Conservation (phyloP, 371 early-diverging fungal species). For the Mortierella sp. region DNA sequence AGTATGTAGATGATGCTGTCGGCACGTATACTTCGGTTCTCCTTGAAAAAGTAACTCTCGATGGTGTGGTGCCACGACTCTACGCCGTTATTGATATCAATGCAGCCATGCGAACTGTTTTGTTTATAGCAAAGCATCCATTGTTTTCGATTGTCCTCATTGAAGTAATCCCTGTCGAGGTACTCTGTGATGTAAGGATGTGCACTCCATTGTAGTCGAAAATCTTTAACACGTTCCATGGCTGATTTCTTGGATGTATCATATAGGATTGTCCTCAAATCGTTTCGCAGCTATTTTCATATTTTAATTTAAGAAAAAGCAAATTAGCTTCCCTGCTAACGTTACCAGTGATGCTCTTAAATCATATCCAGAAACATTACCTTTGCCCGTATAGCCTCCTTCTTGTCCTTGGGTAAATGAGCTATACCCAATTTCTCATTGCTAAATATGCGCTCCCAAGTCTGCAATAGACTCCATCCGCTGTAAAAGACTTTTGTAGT, state of each 20-base stretch:
- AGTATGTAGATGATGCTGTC: not conserved
- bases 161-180: not conserved
- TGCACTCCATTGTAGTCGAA: not conserved
- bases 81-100: not conserved
- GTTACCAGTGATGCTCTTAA: no score
- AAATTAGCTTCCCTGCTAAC: not conserved
- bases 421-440: not conserved
- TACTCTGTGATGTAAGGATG: not conserved
- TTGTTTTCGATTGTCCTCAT: not conserved
- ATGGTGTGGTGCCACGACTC: not conserved
- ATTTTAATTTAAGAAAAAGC: not conserved
- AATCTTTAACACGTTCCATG: not conserved
- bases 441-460: not conserved
- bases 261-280: constrained; percentile 1
- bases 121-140: constrained; percentile 3
- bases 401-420: not conserved
- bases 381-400: not conserved
- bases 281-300: not conserved
- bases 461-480: not conserved
- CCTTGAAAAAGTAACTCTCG: not conserved
- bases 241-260: not conserved
- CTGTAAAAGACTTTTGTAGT: not conserved
- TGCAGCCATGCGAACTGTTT: not conserved
- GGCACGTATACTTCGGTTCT: not conserved
- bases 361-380: not conserved